These are phyloP conservation scores for Elsinoe australis DNA, from an alignment of 2,329 filamentous ascomycete species.

Conservation along the genomic window DNA sequence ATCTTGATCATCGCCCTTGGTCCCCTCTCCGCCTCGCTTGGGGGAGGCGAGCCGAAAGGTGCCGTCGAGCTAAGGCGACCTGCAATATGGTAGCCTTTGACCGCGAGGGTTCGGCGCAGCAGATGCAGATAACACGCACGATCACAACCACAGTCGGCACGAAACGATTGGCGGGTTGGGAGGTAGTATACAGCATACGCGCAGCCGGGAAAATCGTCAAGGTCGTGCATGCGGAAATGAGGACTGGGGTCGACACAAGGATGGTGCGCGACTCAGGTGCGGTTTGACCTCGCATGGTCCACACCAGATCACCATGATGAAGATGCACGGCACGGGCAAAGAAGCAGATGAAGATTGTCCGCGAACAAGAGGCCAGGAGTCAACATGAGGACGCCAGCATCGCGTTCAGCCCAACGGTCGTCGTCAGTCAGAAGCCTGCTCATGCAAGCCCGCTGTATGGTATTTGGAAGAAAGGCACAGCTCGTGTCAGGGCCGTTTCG, in stretches of 20 bases:
- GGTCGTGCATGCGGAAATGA: conserved; percentile 5
- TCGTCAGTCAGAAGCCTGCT: background rate
- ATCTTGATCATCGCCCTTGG: conserved; percentile 10
- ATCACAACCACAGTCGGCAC: background rate
- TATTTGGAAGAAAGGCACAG: conserved; percentile 10
- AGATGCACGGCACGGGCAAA: background rate
- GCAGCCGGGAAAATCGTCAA: background rate
- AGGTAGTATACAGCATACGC: no score
- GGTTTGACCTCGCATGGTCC: no score
- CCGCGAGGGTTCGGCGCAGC: background rate
- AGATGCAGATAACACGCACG: background rate
- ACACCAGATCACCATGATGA: no score
- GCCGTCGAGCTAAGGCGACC: no score
- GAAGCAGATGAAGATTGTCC: no score
- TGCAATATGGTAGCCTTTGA: background rate
- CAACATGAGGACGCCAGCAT: conserved; percentile 1
- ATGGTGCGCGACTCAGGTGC: conserved; percentile 7
- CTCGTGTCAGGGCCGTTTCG: conserved; percentile 3
- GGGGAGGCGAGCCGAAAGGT: conserved; percentile 4
- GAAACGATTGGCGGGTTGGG: background rate
- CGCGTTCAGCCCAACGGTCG: conserved; percentile 3
- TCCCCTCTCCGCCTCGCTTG: conserved; percentile 6
- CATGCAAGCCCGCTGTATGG: background rate
- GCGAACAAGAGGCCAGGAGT: background rate
- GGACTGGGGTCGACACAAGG: background rate